Evolutionary conservation across 495 filamentous ascomycete genomes (phyloP).

Genomic region (Neurospora sublineolata): DNA sequence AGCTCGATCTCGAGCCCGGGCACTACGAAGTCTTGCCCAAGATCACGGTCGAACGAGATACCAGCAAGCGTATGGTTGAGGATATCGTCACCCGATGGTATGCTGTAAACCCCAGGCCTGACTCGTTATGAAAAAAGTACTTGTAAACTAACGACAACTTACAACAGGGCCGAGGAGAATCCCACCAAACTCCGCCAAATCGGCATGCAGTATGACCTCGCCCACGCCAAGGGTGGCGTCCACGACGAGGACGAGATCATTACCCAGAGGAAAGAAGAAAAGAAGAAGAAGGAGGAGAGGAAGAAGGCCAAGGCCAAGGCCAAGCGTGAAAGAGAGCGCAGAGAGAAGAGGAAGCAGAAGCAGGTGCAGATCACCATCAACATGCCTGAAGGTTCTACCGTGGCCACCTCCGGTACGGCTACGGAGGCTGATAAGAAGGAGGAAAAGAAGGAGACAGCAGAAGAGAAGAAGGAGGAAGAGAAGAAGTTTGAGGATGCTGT

Average conservation of each 20-base stretch:
- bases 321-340: slow-evolving; percentile 40
- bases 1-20: slow-evolving; percentile 60
- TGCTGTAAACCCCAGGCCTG: not conserved
- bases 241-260: slow-evolving; percentile 54
- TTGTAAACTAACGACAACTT: not conserved
- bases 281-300: slow-evolving; percentile 16
- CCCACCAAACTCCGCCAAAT: slow-evolving; percentile 64
- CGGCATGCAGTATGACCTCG: slow-evolving; percentile 61
- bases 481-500: slow-evolving; percentile 7
- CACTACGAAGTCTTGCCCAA: slow-evolving; percentile 63
- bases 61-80: slow-evolving; percentile 36
- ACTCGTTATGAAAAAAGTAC: not conserved
- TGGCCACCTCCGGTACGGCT: not conserved
- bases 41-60: slow-evolving; percentile 47
- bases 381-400: not conserved
- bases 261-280: slow-evolving; percentile 22
- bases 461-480: slow-evolving; percentile 9
- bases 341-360: slow-evolving; percentile 18
- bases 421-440: not conserved
- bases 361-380: slow-evolving; percentile 3
- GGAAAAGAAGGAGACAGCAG: slow-evolving; percentile 7
- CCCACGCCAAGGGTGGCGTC: slow-evolving; percentile 59
- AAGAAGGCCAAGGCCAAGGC: slow-evolving; percentile 22
- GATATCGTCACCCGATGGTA: slow-evolving; percentile 42
- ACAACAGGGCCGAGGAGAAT: slow-evolving; percentile 31